Evolutionary conservation across 2,329 filamentous ascomycete species (phyloP), one percentile per base, ranked within the genome.

Genomic region (Talaromyces atroroseus): DNA sequence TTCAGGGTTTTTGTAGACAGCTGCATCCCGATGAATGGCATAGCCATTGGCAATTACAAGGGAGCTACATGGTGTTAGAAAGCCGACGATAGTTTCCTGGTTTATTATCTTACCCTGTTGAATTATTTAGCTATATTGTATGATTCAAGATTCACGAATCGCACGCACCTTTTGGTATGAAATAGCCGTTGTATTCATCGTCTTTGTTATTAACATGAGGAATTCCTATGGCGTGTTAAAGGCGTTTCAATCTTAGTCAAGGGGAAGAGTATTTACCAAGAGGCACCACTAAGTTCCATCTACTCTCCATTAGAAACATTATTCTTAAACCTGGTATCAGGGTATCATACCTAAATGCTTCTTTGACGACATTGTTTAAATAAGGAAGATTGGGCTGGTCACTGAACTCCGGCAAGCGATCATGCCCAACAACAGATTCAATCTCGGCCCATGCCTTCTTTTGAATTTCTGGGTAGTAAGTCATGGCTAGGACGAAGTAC

Each of bases 131-230:
- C 32, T 10, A 16, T 16, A 4, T 10, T 36, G 11, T 16, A 36
- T 36, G 2, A 36, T 36, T 16, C 1, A 5, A 36, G 11, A 12
- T 36, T 12, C 16, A 36, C 4, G 1, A 36, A 14, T 36, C 14
- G 2, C 3, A 36, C 44, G 44, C 44, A 46, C 82, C 82, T 16
- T 77, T 78, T 11, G 81, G 81, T 50, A 85, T 83, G 57, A 78
- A 76, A 67, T 81, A 80, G 29, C 77, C 81, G 18, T 79, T 71
- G 63, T 84, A 85, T 11, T 77, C 70, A 56, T 85, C 82, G 51
- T 85, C 82, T 49, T 78, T 66, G 1, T 78, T 71, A 14, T 79
- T 74, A 45, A 70, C 75, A 64, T 85, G 82, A 1, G 82, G 82
- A 42, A 85, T 78, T 3, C 77, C 79, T 2, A 80, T 65, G 1